phyloP scores from a whole-genome alignment of 2,329 filamentous ascomycete genomes.

The Fusarium nisikadoi region DNA sequence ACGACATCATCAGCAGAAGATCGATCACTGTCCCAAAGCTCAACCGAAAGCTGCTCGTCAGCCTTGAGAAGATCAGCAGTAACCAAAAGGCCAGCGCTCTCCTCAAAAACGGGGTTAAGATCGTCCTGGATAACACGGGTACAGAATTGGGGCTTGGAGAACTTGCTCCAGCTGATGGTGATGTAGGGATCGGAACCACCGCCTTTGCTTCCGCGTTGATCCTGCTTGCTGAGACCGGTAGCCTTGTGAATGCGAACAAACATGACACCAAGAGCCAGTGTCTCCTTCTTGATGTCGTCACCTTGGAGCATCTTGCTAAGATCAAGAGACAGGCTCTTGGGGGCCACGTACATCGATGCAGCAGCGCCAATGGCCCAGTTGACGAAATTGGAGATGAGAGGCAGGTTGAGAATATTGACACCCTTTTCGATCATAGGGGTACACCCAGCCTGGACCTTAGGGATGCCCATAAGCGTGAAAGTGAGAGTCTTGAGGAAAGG shows the following conservation, averaged over 20 bases:
- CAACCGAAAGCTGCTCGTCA: constrained; percentile 90
- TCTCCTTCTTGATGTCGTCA: constrained; percentile 91
- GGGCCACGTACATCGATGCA: constrained; percentile 90
- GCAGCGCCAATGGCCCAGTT: constrained; percentile 93
- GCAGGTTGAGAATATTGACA: constrained; percentile 90
- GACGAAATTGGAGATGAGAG: constrained; percentile 94
- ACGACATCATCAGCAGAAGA: constrained; percentile 94
- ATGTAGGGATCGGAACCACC: constrained; percentile 97
- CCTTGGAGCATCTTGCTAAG: constrained; percentile 90
- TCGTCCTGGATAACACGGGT: constrained; percentile 96
- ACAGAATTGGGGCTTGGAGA: constrained; percentile 97
- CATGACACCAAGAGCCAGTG: constrained; percentile 85
- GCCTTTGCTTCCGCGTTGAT: constrained; percentile 80
- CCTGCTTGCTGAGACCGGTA: constrained; percentile 89
- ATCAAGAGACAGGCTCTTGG: constrained; percentile 93
- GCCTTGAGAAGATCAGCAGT: constrained; percentile 92
- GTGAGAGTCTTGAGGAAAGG: constrained; percentile 93
- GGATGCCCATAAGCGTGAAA: constrained; percentile 93
- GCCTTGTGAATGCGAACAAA: constrained; percentile 94
- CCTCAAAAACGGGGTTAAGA: constrained; percentile 91
- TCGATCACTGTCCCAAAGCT: constrained; percentile 95
- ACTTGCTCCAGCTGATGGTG: constrained; percentile 94
- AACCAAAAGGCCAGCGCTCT: constrained; percentile 85
- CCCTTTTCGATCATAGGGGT: constrained; percentile 92
- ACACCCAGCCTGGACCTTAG: constrained; percentile 89